phyloP scores from a whole-genome alignment of 2,329 filamentous ascomycete genomes.

The Periconia digitata region DNA sequence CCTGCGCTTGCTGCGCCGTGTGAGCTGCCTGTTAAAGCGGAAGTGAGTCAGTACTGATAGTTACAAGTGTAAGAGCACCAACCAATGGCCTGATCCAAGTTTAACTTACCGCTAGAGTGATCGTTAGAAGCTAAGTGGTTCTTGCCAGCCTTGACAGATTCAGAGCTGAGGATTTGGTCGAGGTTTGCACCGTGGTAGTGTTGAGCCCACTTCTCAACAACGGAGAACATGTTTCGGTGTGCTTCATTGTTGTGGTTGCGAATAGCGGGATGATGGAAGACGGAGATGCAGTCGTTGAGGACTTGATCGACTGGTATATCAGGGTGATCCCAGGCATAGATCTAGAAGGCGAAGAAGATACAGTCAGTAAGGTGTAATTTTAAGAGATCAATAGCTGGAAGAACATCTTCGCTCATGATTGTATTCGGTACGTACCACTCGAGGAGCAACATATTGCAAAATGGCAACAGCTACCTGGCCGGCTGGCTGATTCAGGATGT shows the following conservation, averaged over 20 bases:
- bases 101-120: conserved; percentile 25
- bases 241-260: conserved; percentile 76
- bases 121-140: conserved; percentile 64
- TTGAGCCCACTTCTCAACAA: conserved; percentile 79
- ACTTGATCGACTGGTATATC: conserved; percentile 82
- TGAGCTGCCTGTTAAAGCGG: conserved; percentile 14
- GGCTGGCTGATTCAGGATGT: conserved; percentile 53
- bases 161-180: conserved; percentile 74
- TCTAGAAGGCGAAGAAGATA: too few relatives aligned
- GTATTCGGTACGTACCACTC: conserved; percentile 63
- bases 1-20: conserved; percentile 33
- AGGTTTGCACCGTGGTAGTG: conserved; percentile 68
- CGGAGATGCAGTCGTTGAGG: conserved; percentile 73
- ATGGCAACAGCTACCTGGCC: conserved; percentile 57
- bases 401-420: too few relatives aligned
- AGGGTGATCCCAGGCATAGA: conserved; percentile 87
- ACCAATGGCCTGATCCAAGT: background rate
- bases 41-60: too few relatives aligned
- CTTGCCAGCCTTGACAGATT: conserved; percentile 78
- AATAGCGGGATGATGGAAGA: conserved; percentile 89
- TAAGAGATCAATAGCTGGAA: too few relatives aligned
- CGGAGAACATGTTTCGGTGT: conserved; percentile 85
- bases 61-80: background rate
- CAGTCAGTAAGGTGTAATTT: too few relatives aligned
- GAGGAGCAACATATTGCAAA: conserved; percentile 83